Percentiles rank a stretch among this genome's conserved stretches.
phyloP scores from a whole-genome alignment of 2,329 filamentous ascomycete species.

The Trichoderma koningiopsis region DNA sequence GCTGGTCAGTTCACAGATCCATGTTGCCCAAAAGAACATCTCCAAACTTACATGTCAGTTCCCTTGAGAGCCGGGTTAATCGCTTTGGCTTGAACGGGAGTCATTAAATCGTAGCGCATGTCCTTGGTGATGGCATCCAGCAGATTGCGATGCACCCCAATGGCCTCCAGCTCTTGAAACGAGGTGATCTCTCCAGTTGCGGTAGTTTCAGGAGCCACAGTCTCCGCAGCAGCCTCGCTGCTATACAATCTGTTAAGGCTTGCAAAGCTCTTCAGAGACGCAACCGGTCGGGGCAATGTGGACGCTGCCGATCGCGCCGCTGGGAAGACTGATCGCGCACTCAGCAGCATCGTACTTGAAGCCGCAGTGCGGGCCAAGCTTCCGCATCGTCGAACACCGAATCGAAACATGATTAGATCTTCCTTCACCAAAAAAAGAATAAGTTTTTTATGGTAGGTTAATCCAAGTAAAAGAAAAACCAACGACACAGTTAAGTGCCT shows the following conservation, averaged over 20 bases:
- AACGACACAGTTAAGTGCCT: constrained; percentile 19
- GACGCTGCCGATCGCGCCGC: constrained; percentile 31
- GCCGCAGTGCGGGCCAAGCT: constrained; percentile 39
- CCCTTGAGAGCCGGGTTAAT: constrained; percentile 80
- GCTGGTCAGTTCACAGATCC: constrained; percentile 27
- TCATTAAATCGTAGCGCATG: constrained; percentile 85
- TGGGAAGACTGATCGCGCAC: constrained; percentile 34
- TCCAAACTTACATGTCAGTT: constrained; percentile 70
- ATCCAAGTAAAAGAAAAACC: background rate
- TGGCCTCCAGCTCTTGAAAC: constrained; percentile 49
- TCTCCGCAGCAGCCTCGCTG: constrained; percentile 40
- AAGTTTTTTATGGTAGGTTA: background rate
- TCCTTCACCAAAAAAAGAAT: background rate
- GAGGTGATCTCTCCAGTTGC: constrained; percentile 36
- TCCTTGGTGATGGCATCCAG: constrained; percentile 68
- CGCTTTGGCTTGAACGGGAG: constrained; percentile 83
- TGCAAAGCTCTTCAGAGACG: constrained; percentile 32
- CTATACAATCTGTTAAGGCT: constrained; percentile 43
- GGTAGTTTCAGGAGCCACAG: constrained; percentile 21
- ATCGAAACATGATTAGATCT: constrained; percentile 39
- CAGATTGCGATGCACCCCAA: constrained; percentile 64
- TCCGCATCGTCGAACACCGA: constrained; percentile 45
- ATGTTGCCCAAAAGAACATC: background rate
- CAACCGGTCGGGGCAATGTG: constrained; percentile 28
- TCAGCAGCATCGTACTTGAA: constrained; percentile 36